A percentile compares a stretch with the other conserved stretches of the same genome.
phyloP scores from a whole-genome alignment of 306 rosid species.

The Gynostemma pentaphyllum region DNA sequence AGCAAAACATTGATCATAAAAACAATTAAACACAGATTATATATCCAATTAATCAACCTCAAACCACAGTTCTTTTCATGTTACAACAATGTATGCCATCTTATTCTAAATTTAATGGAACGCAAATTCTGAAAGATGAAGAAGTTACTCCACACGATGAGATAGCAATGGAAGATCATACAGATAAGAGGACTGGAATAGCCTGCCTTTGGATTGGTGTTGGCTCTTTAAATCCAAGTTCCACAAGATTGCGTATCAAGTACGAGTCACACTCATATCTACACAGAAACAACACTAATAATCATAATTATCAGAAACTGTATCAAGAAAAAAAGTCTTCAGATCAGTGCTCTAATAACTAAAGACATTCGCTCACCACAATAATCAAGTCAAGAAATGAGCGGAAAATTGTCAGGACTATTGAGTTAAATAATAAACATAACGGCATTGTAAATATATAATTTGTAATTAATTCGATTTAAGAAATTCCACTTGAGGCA shows the following conservation, averaged over 20 bases:
- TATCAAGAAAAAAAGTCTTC: background rate
- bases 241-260: slow-evolving; percentile 48
- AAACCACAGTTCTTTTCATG: background rate
- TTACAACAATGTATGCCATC: background rate
- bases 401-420: background rate
- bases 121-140: background rate
- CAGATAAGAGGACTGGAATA: slow-evolving; percentile 80
- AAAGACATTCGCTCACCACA: no score
- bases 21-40: background rate
- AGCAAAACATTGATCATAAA: background rate
- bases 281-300: slow-evolving; percentile 8
- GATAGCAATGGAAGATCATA: slow-evolving; percentile 29
- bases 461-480: background rate
- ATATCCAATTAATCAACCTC: background rate
- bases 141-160: background rate
- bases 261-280: slow-evolving; percentile 58
- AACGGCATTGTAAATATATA: background rate
- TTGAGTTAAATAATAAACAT: background rate
- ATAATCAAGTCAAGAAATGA: no score
- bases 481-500: background rate
- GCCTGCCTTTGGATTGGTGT: slow-evolving; percentile 98
- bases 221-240: slow-evolving; percentile 76
- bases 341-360: background rate
- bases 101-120: background rate
- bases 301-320: background rate